Percentiles rank a stretch among this genome's conserved stretches.
phyloP scores from a whole-genome alignment of 441 rosid genomes.

The Populus hybrid region DNA sequence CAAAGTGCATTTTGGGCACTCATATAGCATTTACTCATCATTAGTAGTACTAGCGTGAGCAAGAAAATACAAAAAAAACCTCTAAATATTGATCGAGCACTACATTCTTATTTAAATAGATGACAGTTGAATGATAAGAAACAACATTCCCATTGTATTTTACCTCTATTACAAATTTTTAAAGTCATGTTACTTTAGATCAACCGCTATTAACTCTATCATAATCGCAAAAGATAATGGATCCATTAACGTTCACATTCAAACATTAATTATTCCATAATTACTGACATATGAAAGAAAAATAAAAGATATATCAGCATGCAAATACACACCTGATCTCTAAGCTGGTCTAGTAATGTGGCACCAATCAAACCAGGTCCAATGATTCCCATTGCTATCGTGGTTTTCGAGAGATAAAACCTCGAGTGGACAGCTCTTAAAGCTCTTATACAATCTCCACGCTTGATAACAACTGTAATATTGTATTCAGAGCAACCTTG shows the following conservation, averaged over 20 bases:
- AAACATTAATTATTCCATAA: background rate
- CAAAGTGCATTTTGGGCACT: background rate
- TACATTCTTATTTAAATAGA: background rate
- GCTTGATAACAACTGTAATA: slow-evolving; percentile 73
- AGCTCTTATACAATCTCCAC: slow-evolving; percentile 88
- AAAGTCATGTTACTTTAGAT: background rate
- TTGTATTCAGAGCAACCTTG: slow-evolving; percentile 98
- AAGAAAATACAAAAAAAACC: background rate
- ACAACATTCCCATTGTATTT: background rate
- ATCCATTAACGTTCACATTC: background rate
- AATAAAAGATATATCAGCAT: background rate
- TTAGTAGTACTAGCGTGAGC: background rate
- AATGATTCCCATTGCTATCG: slow-evolving; percentile 87
- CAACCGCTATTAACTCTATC: background rate
- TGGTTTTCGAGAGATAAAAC: slow-evolving; percentile 84
- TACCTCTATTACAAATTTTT: background rate
- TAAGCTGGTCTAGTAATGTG: slow-evolving; percentile 86
- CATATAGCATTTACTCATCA: background rate
- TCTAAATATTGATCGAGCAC: background rate
- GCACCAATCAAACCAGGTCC: slow-evolving; percentile 94
- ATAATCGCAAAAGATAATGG: background rate
- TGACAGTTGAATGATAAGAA: background rate
- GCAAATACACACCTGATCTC: slow-evolving; percentile 63
- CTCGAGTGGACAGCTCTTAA: slow-evolving; percentile 92
- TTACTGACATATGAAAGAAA: background rate